A percentile compares a stretch with the other conserved stretches of the same genome.
These are phyloP conservation scores for Fraxinus baroniana DNA, from an alignment of 305 asterid genomes.

Conservation along the genomic window DNA sequence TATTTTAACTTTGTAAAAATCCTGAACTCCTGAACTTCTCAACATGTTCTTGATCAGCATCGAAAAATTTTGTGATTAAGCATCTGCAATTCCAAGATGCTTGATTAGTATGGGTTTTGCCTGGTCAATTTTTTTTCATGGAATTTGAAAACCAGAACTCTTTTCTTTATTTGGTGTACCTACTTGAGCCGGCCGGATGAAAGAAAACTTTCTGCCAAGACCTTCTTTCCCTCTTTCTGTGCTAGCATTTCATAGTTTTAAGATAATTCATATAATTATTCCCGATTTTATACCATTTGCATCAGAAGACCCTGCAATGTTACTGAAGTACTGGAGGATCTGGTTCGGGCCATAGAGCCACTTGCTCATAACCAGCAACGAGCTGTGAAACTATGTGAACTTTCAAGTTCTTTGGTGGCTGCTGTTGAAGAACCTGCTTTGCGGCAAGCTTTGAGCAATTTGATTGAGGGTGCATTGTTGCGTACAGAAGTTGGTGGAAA, in stretches of 20 bases:
- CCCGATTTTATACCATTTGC: constrained; percentile 8
- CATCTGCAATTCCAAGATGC: not conserved
- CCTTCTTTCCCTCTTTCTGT: constrained; percentile 15
- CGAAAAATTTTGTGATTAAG: not conserved
- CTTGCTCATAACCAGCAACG: constrained; percentile 73
- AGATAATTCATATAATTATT: constrained; percentile 11
- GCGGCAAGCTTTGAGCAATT: constrained; percentile 91
- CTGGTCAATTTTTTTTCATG: not conserved
- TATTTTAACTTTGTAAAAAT: not conserved
- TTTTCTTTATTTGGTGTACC: not conserved
- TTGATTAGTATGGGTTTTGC: not conserved
- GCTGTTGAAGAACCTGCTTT: constrained; percentile 89
- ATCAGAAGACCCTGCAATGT: constrained; percentile 66
- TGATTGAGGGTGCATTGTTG: constrained; percentile 85
- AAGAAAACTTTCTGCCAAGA: not conserved
- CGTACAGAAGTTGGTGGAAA: constrained; percentile 78
- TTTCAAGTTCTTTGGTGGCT: constrained; percentile 60
- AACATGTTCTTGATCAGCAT: not conserved
- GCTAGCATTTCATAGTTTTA: constrained; percentile 15
- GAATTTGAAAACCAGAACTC: not conserved
- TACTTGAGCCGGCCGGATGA: not conserved
- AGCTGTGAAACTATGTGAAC: constrained; percentile 58
- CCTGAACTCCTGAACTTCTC: not conserved
- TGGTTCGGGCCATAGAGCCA: constrained; percentile 84
- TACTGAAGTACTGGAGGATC: constrained; percentile 64